These are phyloP conservation scores for Yamadazyma membranifaciens DNA, from an alignment of 1,139 yeast genomes.

Conservation along the genomic window DNA sequence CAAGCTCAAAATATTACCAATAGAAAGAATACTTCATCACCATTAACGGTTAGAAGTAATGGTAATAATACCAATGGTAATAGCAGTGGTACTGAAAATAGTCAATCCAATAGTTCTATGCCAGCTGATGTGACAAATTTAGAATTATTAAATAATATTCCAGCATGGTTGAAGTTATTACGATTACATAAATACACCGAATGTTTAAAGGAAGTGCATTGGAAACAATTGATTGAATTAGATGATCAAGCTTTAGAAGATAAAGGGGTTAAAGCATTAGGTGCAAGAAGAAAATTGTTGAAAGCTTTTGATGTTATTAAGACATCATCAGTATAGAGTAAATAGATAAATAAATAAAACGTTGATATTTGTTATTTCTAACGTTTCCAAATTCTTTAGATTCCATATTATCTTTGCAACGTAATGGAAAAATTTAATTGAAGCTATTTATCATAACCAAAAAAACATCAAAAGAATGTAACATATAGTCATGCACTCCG, in stretches of 20 bases:
- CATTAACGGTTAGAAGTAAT: slow-evolving; percentile 10
- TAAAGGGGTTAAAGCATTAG: slow-evolving; percentile 88
- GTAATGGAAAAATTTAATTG: neutral
- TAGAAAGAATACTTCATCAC: slow-evolving; percentile 10
- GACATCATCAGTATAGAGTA: slow-evolving; percentile 1
- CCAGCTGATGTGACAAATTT: slow-evolving; percentile 66
- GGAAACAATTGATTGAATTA: slow-evolving; percentile 77
- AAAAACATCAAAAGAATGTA: too few species aligned
- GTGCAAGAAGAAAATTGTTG: slow-evolving; percentile 88
- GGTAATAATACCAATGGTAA: too few species aligned
- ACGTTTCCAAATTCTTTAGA: too few species aligned
- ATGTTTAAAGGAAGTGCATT: slow-evolving; percentile 67
- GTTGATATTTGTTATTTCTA: too few species aligned
- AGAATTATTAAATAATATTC: slow-evolving; percentile 70
- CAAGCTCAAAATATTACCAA: slow-evolving; percentile 6
- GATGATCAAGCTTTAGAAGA: slow-evolving; percentile 68
- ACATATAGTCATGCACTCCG: too few species aligned
- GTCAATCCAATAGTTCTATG: slow-evolving; percentile 37
- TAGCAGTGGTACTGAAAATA: neutral
- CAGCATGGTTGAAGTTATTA: slow-evolving; percentile 87
- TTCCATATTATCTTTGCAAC: too few species aligned
- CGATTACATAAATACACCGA: slow-evolving; percentile 93
- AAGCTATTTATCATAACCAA: too few species aligned
- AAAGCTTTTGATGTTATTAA: slow-evolving; percentile 87
- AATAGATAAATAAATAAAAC: neutral